Conservation (phyloP, 73 alveolate species). For the Diophrys appendiculata region DNA sequence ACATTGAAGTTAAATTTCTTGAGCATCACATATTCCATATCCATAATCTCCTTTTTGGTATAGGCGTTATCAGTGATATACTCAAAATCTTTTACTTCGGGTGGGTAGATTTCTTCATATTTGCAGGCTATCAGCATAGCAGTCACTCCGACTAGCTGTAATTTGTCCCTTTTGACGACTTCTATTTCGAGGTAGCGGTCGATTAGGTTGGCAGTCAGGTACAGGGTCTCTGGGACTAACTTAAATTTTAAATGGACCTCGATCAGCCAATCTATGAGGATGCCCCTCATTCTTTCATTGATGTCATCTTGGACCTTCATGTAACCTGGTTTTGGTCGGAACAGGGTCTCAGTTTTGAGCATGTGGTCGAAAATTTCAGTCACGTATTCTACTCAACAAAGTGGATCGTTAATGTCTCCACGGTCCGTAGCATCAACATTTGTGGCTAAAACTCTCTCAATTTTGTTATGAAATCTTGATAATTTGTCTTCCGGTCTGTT, state of each 20-base stretch:
- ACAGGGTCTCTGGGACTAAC: constrained; percentile 75
- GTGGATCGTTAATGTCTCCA: constrained; percentile 2
- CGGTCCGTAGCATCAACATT: constrained; percentile 5
- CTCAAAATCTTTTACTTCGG: constrained; percentile 82
- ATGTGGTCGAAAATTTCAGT: constrained; percentile 30
- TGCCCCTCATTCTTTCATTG: constrained; percentile 75
- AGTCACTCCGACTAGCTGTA: constrained; percentile 85
- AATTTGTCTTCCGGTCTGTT: constrained; percentile 10
- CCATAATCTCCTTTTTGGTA: constrained; percentile 68
- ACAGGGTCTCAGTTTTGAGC: constrained; percentile 38
- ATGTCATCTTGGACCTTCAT: constrained; percentile 58
- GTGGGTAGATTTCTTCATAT: constrained; percentile 95
- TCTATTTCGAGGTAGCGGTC: constrained; percentile 74
- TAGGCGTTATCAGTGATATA: constrained; percentile 80
- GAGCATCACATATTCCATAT: constrained; percentile 79
- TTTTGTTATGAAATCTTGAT: constrained; percentile 12
- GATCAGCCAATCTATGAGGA: constrained; percentile 78
- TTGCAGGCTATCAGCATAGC: constrained; percentile 90
- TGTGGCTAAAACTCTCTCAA: constrained; percentile 7
- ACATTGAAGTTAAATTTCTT: constrained; percentile 73
- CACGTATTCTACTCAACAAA: constrained; percentile 43
- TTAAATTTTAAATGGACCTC: constrained; percentile 84
- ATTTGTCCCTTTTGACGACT: constrained; percentile 55
- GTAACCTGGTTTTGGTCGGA: constrained; percentile 37
- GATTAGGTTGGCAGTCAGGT: constrained; percentile 64